phyloP scores from a whole-genome alignment of 148 eudicot species.

The Amaranthus palmeri region DNA sequence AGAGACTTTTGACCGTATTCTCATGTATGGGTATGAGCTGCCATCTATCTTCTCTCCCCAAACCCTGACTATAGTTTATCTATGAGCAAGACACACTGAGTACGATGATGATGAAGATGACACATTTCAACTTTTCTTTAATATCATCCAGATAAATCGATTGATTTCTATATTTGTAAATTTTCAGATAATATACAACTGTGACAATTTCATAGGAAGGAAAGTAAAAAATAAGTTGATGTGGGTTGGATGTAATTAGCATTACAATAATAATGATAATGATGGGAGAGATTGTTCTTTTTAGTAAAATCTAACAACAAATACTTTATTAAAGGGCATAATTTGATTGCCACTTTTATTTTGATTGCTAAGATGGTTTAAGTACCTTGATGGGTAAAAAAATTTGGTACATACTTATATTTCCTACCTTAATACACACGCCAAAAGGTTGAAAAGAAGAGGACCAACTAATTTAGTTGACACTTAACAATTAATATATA shows the following conservation, averaged over 20 bases:
- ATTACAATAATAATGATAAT: constrained; percentile 12
- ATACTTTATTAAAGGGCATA: background rate
- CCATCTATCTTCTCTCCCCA: no score
- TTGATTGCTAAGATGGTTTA: background rate
- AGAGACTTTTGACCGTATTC: no score
- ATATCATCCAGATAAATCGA: no score
- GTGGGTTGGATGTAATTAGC: constrained; percentile 19
- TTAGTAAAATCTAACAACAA: constrained; percentile 14
- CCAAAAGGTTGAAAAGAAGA: constrained; percentile 14
- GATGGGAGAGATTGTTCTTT: constrained; percentile 15
- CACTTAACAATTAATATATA: constrained; percentile 27
- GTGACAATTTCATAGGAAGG: no score
- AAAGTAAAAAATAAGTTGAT: background rate
- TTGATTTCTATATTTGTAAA: no score
- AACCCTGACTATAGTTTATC: no score
- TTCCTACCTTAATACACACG: constrained; percentile 28
- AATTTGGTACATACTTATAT: constrained; percentile 7
- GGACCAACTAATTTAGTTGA: constrained; percentile 15
- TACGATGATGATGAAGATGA: no score
- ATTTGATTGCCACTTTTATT: constrained; percentile 3
- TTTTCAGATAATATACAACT: no score
- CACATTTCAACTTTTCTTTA: no score
- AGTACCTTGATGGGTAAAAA: background rate
- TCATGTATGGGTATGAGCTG: no score
- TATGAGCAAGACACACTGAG: no score